phyloP scores from a whole-genome alignment of 2,329 filamentous ascomycete species.

The Incumbomyces lentus region DNA sequence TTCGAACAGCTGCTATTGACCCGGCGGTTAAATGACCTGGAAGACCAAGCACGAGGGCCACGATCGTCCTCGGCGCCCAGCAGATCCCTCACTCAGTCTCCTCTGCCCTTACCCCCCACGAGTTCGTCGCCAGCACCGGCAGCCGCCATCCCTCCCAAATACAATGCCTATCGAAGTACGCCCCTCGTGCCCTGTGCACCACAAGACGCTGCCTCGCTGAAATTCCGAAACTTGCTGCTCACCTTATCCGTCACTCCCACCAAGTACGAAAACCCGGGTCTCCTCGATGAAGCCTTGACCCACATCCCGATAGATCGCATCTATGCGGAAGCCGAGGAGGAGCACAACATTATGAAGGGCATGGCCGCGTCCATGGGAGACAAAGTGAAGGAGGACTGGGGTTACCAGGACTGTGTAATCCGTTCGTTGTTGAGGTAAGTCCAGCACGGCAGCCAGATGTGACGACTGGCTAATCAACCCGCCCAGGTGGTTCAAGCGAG shows the following conservation, averaged over 20 bases:
- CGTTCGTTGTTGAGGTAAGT: slow-evolving; percentile 70
- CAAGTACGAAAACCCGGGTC: slow-evolving; percentile 91
- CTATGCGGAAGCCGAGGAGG: slow-evolving; percentile 88
- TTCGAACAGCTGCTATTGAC: slow-evolving; percentile 82
- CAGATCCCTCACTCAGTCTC: slow-evolving; percentile 8
- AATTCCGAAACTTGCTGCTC: slow-evolving; percentile 72
- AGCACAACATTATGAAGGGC: slow-evolving; percentile 75
- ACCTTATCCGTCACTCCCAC: slow-evolving; percentile 79
- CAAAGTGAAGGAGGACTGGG: slow-evolving; percentile 76
- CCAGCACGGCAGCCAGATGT: slow-evolving; percentile 6
- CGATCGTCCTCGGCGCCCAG: slow-evolving; percentile 12
- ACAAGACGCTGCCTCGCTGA: slow-evolving; percentile 57
- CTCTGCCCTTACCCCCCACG: slow-evolving; percentile 14
- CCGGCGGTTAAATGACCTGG: slow-evolving; percentile 75
- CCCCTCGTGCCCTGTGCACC: slow-evolving; percentile 68
- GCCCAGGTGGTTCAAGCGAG: slow-evolving; percentile 83
- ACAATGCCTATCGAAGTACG: slow-evolving; percentile 52
- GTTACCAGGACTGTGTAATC: slow-evolving; percentile 94
- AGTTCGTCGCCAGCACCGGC: slow-evolving; percentile 17
- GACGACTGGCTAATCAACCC: slow-evolving; percentile 9
- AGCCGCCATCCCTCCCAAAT: slow-evolving; percentile 40
- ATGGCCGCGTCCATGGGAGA: slow-evolving; percentile 80
- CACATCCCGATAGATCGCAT: slow-evolving; percentile 81
- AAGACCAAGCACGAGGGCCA: slow-evolving; percentile 48
- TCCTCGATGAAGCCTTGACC: slow-evolving; percentile 82